Evolutionary conservation across 2,329 filamentous ascomycete species (phyloP), one percentile per base, ranked within the genome.

Genomic region (Colletotrichum shisoi): DNA sequence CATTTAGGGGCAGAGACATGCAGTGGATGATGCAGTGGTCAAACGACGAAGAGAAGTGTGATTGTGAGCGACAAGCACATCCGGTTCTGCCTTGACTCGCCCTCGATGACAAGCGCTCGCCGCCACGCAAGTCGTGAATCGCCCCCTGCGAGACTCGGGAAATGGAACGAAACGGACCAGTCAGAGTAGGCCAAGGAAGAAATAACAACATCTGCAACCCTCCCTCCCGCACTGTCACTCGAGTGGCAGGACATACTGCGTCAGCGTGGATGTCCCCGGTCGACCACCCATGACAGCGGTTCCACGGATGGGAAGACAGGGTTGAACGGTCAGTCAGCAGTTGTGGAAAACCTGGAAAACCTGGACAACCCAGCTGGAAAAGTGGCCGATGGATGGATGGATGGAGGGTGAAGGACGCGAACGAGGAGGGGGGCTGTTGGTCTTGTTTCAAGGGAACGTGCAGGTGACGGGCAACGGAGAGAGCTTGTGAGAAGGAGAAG

Each of bases 361-460:
- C 37, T 49, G 57, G 21, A 45, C 44, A 51, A 49, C 21, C 37
- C 37, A 37, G 52, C 44, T 39, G 15, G 24, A 9, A 3, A 17
- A 15, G 24, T 5, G 24, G 24, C 48, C 15, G 48, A 31, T 31
- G 27, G 17, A 37, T 11, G 11, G 9, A 21, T 46, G 17, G 4
- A 48, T 24, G 45, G 31, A 24, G 24, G 24, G 42, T 40, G n/a
- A 52, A 42, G 31, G 27, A 31, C 51, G 44, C 37, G 39, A 42
- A 62, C 24, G 39, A 66, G 51, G 44, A 44, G 58, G 51, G n/a
- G 19, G 51, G 44, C 37, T 57, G 27, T 40, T 57, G 59, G 59
- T 46, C 63, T 51, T 62, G 63, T 67, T 67, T 67, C 63, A 63
- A 53, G 34, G 53, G 60, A 48, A 66, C 57, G 53, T 66, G 58